phyloP scores from a whole-genome alignment of 2,329 filamentous ascomycete genomes.

The Aspergillus ruber region DNA sequence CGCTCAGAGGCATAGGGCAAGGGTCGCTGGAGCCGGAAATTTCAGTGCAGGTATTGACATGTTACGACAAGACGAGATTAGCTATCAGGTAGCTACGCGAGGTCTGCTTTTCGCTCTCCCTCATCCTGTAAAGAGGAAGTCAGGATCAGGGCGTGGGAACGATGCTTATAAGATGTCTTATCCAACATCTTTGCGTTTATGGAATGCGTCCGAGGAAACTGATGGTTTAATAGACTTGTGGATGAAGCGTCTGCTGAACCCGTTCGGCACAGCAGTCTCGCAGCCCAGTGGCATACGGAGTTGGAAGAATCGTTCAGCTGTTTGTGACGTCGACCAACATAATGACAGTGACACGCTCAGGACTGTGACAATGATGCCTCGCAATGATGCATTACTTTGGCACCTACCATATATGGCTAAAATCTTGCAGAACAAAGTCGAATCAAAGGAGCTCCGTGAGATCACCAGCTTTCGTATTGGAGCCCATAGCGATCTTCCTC shows the following conservation, averaged over 20 bases:
- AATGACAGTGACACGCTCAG: constrained; percentile 3
- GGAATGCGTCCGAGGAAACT: constrained; percentile 76
- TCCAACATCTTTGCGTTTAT: constrained; percentile 74
- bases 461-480: constrained; percentile 48
- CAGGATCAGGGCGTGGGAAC: constrained; percentile 32
- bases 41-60: constrained; percentile 47
- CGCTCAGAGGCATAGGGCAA: constrained; percentile 36
- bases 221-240: constrained; percentile 55
- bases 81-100: constrained; percentile 82
- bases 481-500: constrained; percentile 6
- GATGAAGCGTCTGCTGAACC: constrained; percentile 29
- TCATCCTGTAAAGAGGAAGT: constrained; percentile 66
- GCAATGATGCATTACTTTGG: constrained; percentile 57
- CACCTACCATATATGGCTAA: constrained; percentile 77
- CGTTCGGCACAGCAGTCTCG: constrained; percentile 29
- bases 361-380: constrained; percentile 27
- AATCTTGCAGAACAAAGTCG: constrained; percentile 43
- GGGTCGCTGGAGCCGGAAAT: constrained; percentile 55
- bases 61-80: constrained; percentile 86
- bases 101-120: constrained; percentile 82
- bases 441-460: constrained; percentile 56
- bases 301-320: constrained; percentile 23
- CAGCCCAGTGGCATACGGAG: not conserved
- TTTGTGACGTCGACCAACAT: constrained; percentile 2
- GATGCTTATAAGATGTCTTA: constrained; percentile 89